Evolutionary conservation across 2,329 filamentous ascomycete species (phyloP), one percentile per base, ranked within the genome.

Genomic region (Cercospora canescens): DNA sequence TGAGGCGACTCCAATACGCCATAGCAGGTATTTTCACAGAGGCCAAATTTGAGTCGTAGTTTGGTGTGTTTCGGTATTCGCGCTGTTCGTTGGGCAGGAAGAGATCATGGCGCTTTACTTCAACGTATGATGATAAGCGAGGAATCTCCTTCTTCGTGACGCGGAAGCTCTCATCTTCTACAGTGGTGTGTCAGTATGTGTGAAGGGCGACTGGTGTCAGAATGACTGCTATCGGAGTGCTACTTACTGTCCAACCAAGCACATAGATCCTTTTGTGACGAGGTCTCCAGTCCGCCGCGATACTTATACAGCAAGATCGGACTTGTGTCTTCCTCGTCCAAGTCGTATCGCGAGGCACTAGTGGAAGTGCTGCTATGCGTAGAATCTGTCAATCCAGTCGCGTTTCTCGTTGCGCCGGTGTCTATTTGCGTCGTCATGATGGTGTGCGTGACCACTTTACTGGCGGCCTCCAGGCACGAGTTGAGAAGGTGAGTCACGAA

Each of bases 111-210:
- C 78, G 77, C 67, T 78, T 76, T 37, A 84, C 78, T 66, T 83
- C 81, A 32, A 84, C 70, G 60, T 80, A 79, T 34, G 79, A 81
- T 69, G 80, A 79, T 65, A 78, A 76, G 52, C 82, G 79, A 4
- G 82, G 81, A 45, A 84, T 83, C 41, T 74, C 73, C 69, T 83
- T 83, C 70, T 75, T 78, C 24, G 82, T 82, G 45, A 82, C 80
- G 70, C 82, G 81, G 59, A 81, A 77, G 66, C 77, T 75, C 32
- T 80, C 79, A 65, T 82, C 81, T 82, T 62, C 45, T 35, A 39
- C 7, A 34, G n/a, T 14, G 18, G 48, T 11, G 18, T 61, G 26
- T 32, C 35, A 37, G 55, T 60, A 50, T 56, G 24, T 56, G 24
- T 59, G 32, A 35, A 11, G 48, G 16, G 55, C 35, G 30, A 9